phyloP scores from a whole-genome alignment of 1,284 basidiomycete genomes.

The Erythrobasidium hasegawianum region DNA sequence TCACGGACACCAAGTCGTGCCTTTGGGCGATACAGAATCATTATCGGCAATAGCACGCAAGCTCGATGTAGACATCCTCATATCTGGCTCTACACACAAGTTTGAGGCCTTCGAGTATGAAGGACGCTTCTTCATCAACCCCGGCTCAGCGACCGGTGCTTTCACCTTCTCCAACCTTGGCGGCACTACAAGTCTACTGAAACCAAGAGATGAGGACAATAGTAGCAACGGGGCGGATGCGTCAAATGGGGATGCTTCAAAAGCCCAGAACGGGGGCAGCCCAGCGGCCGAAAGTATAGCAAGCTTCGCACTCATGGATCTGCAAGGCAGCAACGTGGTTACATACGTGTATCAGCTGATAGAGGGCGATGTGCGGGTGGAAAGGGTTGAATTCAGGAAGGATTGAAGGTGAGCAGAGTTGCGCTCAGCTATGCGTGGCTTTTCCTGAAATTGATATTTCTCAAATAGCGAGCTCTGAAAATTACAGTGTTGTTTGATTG shows the following conservation, averaged over 20 bases:
- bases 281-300: conserved; percentile 51
- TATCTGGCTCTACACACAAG: conserved; percentile 89
- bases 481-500: too few relatives aligned
- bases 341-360: conserved; percentile 94
- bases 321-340: conserved; percentile 88
- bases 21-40: conserved; percentile 84
- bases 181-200: neutral
- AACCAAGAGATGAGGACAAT: neutral
- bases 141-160: conserved; percentile 90
- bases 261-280: neutral
- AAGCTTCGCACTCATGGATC: conserved; percentile 89
- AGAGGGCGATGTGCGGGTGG: conserved; percentile 71
- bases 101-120: conserved; percentile 93
- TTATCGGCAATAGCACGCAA: conserved; percentile 81
- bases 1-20: conserved; percentile 92
- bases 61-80: conserved; percentile 94
- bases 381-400: conserved; percentile 51
- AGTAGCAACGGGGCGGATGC: conserved; percentile 9
- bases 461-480: too few relatives aligned
- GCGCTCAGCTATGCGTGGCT: too few relatives aligned
- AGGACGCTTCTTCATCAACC: conserved; percentile 90
- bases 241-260: neutral
- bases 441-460: too few relatives aligned
- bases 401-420: conserved; percentile 6
- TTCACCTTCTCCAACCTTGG: conserved; percentile 49